Conservation (phyloP, 305 asterid species). For the Plantago lanceolata region DNA sequence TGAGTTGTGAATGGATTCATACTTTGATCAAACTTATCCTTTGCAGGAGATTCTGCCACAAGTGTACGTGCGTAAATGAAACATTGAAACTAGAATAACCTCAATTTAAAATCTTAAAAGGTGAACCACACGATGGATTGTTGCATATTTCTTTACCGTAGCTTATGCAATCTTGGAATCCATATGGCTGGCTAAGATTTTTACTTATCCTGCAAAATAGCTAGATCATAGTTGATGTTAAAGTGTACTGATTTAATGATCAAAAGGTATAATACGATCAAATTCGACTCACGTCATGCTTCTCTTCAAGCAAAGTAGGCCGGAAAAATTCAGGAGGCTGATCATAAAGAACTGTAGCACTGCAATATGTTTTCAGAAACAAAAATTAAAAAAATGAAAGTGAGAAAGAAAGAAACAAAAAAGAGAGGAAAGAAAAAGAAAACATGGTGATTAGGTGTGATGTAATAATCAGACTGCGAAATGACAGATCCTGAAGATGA, state of each 20-base stretch:
- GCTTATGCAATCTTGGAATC: constrained; percentile 70
- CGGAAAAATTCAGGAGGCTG: constrained; percentile 93
- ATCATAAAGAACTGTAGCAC: constrained; percentile 91
- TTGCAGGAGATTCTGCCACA: constrained; percentile 41
- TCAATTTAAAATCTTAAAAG: constrained; percentile 8
- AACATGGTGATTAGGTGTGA: background rate
- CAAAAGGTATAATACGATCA: constrained; percentile 19
- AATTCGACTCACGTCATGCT: constrained; percentile 61
- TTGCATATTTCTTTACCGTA: constrained; percentile 42
- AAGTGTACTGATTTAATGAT: constrained; percentile 23
- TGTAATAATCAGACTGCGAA: constrained; percentile 2
- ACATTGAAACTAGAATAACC: constrained; percentile 20
- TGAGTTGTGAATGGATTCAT: constrained; percentile 59
- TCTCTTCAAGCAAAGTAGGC: constrained; percentile 71
- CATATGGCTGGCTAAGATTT: constrained; percentile 51
- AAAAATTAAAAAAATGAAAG: too few relatives aligned
- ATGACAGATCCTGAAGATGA: constrained; percentile 14
- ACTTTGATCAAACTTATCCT: constrained; percentile 36
- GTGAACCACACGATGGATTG: constrained; percentile 14
- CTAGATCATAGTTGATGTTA: constrained; percentile 43
- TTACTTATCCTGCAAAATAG: constrained; percentile 73
- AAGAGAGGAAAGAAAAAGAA: background rate
- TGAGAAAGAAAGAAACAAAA: constrained; percentile 6
- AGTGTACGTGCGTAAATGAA: constrained; percentile 18
- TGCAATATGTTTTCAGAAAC: constrained; percentile 18